phyloP scores from a whole-genome alignment of 1,284 basidiomycete genomes.

The Melampsora abietis-canadensis region DNA sequence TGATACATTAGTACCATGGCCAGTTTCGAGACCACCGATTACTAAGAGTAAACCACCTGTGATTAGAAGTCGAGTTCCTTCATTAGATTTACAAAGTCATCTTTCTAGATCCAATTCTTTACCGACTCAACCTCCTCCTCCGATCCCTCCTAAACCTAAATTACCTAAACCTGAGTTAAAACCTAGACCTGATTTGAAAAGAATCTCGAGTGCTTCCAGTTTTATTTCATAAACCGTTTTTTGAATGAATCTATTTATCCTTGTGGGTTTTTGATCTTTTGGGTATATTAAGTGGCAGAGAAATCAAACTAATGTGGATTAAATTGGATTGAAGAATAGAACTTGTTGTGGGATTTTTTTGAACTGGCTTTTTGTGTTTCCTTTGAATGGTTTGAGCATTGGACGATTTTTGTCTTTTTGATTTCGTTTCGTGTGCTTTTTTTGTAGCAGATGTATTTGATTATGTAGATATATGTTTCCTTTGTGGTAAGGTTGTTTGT shows the following conservation, averaged over 20 bases:
- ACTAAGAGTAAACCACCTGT: background rate
- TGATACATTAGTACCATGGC: constrained; percentile 7
- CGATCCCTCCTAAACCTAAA: constrained; percentile 31
- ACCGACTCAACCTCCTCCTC: constrained; percentile 1
- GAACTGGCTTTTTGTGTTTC: background rate
- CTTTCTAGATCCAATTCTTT: background rate
- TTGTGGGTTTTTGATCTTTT: background rate
- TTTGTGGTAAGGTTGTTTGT: no score
- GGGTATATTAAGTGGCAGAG: background rate
- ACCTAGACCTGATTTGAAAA: constrained; percentile 12
- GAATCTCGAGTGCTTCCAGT: background rate
- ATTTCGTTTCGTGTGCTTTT: no score
- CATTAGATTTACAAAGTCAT: background rate
- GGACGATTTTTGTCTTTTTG: background rate
- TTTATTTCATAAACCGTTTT: background rate
- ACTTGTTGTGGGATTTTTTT: background rate
- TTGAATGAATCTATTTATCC: background rate
- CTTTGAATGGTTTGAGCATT: background rate
- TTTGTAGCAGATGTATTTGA: background rate
- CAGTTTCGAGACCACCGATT: background rate
- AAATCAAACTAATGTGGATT: background rate
- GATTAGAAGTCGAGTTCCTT: background rate
- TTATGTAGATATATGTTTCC: background rate
- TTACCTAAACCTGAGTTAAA: constrained; percentile 20
- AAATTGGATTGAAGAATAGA: background rate